Conservation (phyloP, 768 basidiomycete genomes). For the Agrocybe pediades region DNA sequence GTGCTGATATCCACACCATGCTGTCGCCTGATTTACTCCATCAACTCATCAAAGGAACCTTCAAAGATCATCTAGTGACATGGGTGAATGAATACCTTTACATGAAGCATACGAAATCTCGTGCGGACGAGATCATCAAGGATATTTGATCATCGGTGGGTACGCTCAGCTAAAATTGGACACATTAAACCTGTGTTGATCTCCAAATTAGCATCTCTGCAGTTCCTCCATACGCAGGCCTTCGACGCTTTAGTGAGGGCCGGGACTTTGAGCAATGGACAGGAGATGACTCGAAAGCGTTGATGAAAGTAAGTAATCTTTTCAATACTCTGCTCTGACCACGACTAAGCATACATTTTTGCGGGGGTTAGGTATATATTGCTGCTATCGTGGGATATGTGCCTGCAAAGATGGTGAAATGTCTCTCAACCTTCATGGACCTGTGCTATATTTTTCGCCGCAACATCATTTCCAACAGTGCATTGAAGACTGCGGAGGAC, state of each 20-base stretch:
- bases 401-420: slow-evolving; percentile 23
- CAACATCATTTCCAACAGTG: slow-evolving; percentile 15
- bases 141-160: slow-evolving; percentile 32
- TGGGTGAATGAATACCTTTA: slow-evolving; percentile 32
- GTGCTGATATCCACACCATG: slow-evolving; percentile 33
- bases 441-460: slow-evolving; percentile 31
- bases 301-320: slow-evolving; percentile 21
- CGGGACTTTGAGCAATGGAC: slow-evolving; percentile 13
- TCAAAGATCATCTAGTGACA: slow-evolving; percentile 38
- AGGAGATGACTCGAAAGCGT: slow-evolving; percentile 13
- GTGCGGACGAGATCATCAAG: slow-evolving; percentile 23
- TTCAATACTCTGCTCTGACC: slow-evolving; percentile 6
- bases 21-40: slow-evolving; percentile 34
- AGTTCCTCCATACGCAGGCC: slow-evolving; percentile 11
- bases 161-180: neutral
- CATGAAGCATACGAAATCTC: slow-evolving; percentile 8
- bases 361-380: slow-evolving; percentile 24
- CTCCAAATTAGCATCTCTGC: slow-evolving; percentile 29
- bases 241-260: slow-evolving; percentile 10
- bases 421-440: slow-evolving; percentile 25
- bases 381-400: slow-evolving; percentile 29
- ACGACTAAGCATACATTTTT: too few species aligned
- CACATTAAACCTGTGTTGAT: slow-evolving; percentile 32
- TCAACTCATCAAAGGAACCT: slow-evolving; percentile 37
- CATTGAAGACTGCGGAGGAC: slow-evolving; percentile 14